Evolutionary conservation across 2,329 filamentous ascomycete genomes (phyloP).

Genomic region (Dendryphion nanum): DNA sequence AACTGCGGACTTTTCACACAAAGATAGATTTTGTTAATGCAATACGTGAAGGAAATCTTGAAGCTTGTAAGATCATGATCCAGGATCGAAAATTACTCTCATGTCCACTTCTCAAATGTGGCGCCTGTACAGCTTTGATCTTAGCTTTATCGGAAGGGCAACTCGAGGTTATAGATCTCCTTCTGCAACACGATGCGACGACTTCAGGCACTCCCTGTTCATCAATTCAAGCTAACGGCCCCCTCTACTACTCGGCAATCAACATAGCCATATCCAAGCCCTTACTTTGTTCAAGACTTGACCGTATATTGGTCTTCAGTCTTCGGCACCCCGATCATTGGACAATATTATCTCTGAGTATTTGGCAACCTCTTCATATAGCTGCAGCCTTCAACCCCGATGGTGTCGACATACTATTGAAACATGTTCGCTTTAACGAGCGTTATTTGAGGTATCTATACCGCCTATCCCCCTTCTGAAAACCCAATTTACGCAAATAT

Average conservation of each 20-base stretch:
- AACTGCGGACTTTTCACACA: neutral
- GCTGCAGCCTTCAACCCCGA: conserved; percentile 1
- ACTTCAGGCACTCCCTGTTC: neutral
- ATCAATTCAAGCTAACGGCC: neutral
- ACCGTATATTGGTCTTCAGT: neutral
- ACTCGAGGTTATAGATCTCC: neutral
- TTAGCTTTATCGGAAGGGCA: neutral
- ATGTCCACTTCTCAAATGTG: neutral
- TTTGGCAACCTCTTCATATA: neutral
- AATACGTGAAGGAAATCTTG: neutral
- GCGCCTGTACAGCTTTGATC: neutral
- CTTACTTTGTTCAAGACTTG: neutral
- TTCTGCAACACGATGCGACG: neutral
- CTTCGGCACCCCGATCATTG: neutral
- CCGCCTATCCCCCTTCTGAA: too few species aligned
- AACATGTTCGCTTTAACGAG: neutral
- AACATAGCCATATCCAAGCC: neutral
- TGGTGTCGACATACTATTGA: neutral
- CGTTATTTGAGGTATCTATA: neutral
- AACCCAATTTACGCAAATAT: neutral
- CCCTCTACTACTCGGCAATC: neutral
- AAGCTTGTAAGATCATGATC: neutral
- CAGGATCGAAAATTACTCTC: neutral
- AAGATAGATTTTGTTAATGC: neutral
- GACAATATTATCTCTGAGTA: neutral